Base-by-base conservation (phyloP, 208 protist genomes). In the Trypanosomatidae sp. region DNA sequence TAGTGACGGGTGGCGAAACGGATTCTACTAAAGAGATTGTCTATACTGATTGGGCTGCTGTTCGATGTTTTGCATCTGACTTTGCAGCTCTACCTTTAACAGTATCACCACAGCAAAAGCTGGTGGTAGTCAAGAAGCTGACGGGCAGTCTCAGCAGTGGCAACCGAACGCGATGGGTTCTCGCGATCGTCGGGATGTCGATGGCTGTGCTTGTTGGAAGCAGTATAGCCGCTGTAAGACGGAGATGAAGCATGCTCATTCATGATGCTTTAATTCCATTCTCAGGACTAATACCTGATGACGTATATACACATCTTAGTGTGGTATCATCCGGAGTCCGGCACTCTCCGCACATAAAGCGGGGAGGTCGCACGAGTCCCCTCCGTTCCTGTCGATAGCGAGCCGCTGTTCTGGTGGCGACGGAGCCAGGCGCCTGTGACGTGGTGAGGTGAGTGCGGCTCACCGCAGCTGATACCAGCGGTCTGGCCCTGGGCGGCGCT, bases 1-100 rank as follows among this genome's bases (percentile, higher is more conserved):
- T 44, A 2, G 13, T 81, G 22, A 74, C 77, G n/a, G 71, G 71
- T 0, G 77, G 77, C 9, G 77, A 81, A 10, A 81, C 77, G 4
- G 77, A 81, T 53, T 44, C 73, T 5, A 76, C 71, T 13, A 75
- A 66, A 52, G 70, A 76, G 25, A 66, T 65, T 41, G 77, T 76
- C 15, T 81, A 81, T 55, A 81, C 77, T 22, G 71, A 81, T 49
- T 81, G 77, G 73, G 62, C 25, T 25, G 58, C 36, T 28, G 77
- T 81, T 17, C 17, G 46, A 9, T 49, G 15, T 0, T 81, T 81
- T 36, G 69, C 71, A 1, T 43, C 17, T 17, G 50, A 41, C 6
- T 66, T 81, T 44, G 43, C n/a, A 60, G 52, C 47, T 9, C 43
- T 73, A 44, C 15, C 68, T 30, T 59, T 64, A 9, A 41, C 68